phyloP scores from a whole-genome alignment of 805 yeast species.

The Wickerhamiella sorbophila region DNA sequence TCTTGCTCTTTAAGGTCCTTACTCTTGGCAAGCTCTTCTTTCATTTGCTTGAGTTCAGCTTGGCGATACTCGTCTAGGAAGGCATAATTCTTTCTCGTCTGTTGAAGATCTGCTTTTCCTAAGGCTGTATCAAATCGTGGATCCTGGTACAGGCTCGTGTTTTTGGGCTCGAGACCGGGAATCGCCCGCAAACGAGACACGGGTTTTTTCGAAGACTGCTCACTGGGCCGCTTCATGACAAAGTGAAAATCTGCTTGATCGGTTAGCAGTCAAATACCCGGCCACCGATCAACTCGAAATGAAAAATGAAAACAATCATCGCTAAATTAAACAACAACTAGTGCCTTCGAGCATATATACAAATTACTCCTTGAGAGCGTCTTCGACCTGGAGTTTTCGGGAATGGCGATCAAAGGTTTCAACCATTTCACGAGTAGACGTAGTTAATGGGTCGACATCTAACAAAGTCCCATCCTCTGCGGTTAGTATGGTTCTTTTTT shows the following conservation, averaged over 20 bases:
- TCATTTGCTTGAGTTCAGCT: constrained; percentile 51
- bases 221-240: constrained; percentile 77
- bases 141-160: constrained; percentile 46
- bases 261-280: too few species aligned
- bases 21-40: constrained; percentile 29
- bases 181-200: constrained; percentile 60
- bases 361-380: constrained; percentile 23
- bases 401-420: constrained; percentile 69
- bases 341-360: not conserved
- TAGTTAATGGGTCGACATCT: constrained; percentile 47
- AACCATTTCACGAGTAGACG: constrained; percentile 46
- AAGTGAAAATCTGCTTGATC: constrained; percentile 20
- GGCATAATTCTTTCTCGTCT: constrained; percentile 61
- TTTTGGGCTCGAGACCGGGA: constrained; percentile 29
- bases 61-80: constrained; percentile 80
- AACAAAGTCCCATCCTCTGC: constrained; percentile 56
- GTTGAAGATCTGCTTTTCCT: constrained; percentile 62
- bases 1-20: constrained; percentile 36
- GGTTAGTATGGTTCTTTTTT: constrained; percentile 3
- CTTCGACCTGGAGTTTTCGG: constrained; percentile 59
- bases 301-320: too few species aligned
- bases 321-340: too few species aligned
- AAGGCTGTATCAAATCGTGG: constrained; percentile 82
- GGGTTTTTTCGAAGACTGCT: constrained; percentile 55
- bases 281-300: too few species aligned